Evolutionary conservation across 805 yeast genomes (phyloP), one percentile per base, ranked within the genome.

Genomic region (Spathaspora sp.): DNA sequence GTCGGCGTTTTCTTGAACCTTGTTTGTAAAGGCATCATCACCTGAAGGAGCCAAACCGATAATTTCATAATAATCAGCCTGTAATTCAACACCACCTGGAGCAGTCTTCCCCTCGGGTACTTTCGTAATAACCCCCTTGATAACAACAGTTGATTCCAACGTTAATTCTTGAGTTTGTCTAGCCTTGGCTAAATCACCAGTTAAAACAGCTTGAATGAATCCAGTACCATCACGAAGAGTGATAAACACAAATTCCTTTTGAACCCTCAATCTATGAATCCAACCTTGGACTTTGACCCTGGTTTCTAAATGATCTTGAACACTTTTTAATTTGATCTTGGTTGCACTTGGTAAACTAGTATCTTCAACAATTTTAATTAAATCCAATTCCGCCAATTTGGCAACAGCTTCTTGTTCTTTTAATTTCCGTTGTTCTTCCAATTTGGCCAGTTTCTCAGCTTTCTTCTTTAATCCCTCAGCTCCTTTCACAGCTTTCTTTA

Each of bases 191-290:
- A 96, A 79, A 67, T 92, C 96, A 49, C 98, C 99, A 44, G 86
- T 72, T 51, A 94, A 76, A 42, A 94, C 93, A 64, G 89, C 79
- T 75, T 94, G 99, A 55, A 94, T 67, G 69, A 65, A 91, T 2
- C 98, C 98, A 39, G 93, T 77, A 61, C 99, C 99, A 68, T 94
- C 99, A 77, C 99, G 86, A 64, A 94, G 76, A 42, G 96, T 94
- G 52, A 96, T 67, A 68, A 94, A 94, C 16, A 87, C 94, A 46
- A 90, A 80, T 45, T 96, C 97, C 76, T 96, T 94, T 72, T 94
- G 98, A 44, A 83, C 61, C 70, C 99, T 86, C 61, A 96, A 78
- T 68, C 99, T 86, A 71, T 94, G 99, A 55, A 94, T 79, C 99
- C 99, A 94, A 55, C 99, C 99, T 57, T 83, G 84, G 44, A 93